A percentile compares a stretch with the other conserved stretches of the same genome.
Conservation (phyloP, 352 stramenopile genomes). For the Elongisporangium anandrum region DNA sequence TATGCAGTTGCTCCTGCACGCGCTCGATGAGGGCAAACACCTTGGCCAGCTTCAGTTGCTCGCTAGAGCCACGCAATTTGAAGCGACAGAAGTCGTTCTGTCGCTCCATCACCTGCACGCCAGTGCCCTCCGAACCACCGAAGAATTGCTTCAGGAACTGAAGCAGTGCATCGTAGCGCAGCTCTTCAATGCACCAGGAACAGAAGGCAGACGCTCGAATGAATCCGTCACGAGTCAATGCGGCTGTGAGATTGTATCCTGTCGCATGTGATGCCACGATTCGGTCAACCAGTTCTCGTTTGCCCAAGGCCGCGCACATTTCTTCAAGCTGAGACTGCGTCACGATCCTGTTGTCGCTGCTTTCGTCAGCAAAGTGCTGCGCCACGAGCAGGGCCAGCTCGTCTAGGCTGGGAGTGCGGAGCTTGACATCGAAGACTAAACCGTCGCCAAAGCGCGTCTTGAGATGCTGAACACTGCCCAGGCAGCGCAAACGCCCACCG, state of each 20-base stretch:
- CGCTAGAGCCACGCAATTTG: constrained; percentile 54
- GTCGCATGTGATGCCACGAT: constrained; percentile 48
- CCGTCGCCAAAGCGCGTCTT: constrained; percentile 93
- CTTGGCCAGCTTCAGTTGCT: constrained; percentile 44
- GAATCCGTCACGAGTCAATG: constrained; percentile 32
- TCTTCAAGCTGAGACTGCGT: constrained; percentile 15
- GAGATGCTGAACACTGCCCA: constrained; percentile 88
- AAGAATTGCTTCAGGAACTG: constrained; percentile 23
- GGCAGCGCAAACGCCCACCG: constrained; percentile 45
- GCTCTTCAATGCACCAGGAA: constrained; percentile 58
- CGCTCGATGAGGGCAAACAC: constrained; percentile 80
- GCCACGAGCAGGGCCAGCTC: constrained; percentile 19
- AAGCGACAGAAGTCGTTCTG: constrained; percentile 63
- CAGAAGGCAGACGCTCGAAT: constrained; percentile 32
- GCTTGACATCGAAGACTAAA: constrained; percentile 80
- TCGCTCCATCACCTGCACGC: constrained; percentile 41
- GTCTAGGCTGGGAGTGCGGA: constrained; percentile 14
- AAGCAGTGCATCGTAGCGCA: constrained; percentile 26
- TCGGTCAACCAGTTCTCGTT: constrained; percentile 25
- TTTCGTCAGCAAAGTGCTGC: constrained; percentile 13
- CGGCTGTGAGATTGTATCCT: constrained; percentile 46
- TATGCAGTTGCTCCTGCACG: constrained; percentile 42
- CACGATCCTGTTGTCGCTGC: constrained; percentile 36
- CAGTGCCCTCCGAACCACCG: constrained; percentile 10
- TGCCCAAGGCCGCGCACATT: constrained; percentile 35